These are phyloP conservation scores for Aspergillus affinis DNA, from an alignment of 495 filamentous ascomycete species.

Conservation along the genomic window DNA sequence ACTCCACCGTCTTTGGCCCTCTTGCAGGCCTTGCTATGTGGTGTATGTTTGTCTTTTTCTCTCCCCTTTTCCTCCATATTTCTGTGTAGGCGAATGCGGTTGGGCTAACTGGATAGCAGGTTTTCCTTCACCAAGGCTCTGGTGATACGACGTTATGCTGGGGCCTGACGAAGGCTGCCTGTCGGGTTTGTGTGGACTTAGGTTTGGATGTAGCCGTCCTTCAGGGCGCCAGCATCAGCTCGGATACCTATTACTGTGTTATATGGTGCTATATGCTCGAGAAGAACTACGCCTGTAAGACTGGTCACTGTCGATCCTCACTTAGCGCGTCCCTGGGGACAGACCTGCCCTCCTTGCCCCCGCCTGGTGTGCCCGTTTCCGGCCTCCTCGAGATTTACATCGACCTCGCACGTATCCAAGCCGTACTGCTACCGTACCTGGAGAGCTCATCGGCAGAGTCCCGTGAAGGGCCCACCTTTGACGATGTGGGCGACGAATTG, in stretches of 20 bases:
- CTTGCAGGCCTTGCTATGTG: conserved; percentile 20
- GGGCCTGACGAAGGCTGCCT: conserved; percentile 21
- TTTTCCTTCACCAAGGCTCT: conserved; percentile 25
- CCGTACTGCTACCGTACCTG: conserved; percentile 14
- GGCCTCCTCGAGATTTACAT: conserved; percentile 21
- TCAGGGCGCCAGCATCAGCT: background rate
- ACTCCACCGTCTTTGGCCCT: conserved; percentile 13
- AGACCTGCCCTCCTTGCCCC: background rate
- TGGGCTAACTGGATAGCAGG: conserved; percentile 6
- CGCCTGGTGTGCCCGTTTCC: background rate
- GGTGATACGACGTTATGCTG: conserved; percentile 19
- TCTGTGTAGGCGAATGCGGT: background rate
- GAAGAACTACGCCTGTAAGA: conserved; percentile 24
- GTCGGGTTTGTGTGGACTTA: conserved; percentile 19
- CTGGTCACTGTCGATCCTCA: conserved; percentile 9
- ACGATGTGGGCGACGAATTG: conserved; percentile 6
- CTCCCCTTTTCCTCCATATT: background rate
- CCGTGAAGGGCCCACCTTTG: background rate
- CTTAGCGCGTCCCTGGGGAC: conserved; percentile 7
- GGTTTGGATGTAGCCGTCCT: conserved; percentile 10
- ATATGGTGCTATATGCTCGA: conserved; percentile 29
- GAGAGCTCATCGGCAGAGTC: background rate
- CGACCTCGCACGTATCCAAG: conserved; percentile 23
- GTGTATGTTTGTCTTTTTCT: conserved; percentile 1
- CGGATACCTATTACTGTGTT: conserved; percentile 26